Conservation (phyloP, 805 yeast species). For the Henningerozyma blattae region DNA sequence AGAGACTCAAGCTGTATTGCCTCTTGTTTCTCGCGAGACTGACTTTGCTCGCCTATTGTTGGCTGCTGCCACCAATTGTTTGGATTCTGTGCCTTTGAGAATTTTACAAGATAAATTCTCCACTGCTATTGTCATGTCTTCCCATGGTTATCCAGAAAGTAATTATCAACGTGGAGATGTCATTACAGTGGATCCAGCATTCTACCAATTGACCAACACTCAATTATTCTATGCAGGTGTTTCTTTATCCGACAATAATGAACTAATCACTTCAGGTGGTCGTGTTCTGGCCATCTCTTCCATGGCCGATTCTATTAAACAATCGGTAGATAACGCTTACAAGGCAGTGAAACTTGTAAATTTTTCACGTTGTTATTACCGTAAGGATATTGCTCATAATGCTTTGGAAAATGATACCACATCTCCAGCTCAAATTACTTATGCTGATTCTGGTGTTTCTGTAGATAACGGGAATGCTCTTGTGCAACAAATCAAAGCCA, state of each 20-base stretch:
- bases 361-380: constrained; percentile 67
- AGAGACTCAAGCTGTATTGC: constrained; percentile 94
- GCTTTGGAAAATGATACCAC: constrained; percentile 49
- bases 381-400: constrained; percentile 91
- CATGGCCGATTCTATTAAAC: constrained; percentile 57
- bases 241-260: constrained; percentile 35
- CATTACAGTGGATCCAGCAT: constrained; percentile 42
- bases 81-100: constrained; percentile 63
- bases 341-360: constrained; percentile 66
- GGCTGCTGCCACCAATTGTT: constrained; percentile 89
- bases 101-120: constrained; percentile 49
- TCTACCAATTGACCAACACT: too few species aligned
- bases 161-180: constrained; percentile 82
- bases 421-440: constrained; percentile 42
- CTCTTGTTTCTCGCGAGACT: constrained; percentile 69
- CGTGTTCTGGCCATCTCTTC: constrained; percentile 95
- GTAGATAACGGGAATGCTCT: constrained; percentile 89
- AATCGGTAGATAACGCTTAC: constrained; percentile 80
- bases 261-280: constrained; percentile 82
- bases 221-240: constrained; percentile 96
- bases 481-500: constrained; percentile 80
- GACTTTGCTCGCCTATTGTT: constrained; percentile 87
- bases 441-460: constrained; percentile 94
- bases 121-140: constrained; percentile 91
- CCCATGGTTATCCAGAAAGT: constrained; percentile 91